These are phyloP conservation scores for Malus hybrid DNA, from an alignment of 331 rosid genomes.

Conservation along the genomic window DNA sequence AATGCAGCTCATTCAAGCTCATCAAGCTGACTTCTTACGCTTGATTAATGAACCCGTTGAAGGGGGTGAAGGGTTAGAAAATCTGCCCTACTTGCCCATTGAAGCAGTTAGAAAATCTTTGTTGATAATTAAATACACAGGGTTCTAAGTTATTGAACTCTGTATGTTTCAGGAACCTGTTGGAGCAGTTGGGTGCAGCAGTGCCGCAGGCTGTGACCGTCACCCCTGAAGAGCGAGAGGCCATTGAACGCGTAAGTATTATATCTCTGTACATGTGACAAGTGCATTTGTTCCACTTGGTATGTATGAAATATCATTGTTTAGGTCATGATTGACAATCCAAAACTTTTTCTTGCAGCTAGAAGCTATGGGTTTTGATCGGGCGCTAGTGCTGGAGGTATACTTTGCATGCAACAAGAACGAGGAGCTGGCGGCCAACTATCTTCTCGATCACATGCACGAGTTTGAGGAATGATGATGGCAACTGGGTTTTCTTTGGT, in stretches of 20 bases:
- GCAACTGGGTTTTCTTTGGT: neutral
- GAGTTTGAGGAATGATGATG: slow-evolving; percentile 55
- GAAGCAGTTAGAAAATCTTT: neutral
- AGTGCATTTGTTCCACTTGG: neutral
- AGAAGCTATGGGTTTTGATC: slow-evolving; percentile 81
- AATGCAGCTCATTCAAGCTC: slow-evolving; percentile 63
- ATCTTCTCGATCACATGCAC: slow-evolving; percentile 66
- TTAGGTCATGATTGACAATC: neutral
- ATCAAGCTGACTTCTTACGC: slow-evolving; percentile 63
- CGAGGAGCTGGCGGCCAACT: slow-evolving; percentile 87
- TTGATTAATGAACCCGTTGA: slow-evolving; percentile 68
- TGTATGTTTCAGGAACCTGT: slow-evolving; percentile 37
- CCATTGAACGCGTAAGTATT: slow-evolving; percentile 63
- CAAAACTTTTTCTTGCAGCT: slow-evolving; percentile 35
- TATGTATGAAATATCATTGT: neutral
- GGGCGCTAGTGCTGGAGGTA: slow-evolving; percentile 69
- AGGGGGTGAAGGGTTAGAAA: slow-evolving; percentile 61
- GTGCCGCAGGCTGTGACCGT: slow-evolving; percentile 54
- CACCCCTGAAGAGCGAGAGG: slow-evolving; percentile 70
- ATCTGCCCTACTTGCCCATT: neutral
- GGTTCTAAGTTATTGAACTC: slow-evolving; percentile 12
- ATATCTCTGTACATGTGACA: neutral
- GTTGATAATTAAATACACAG: neutral
- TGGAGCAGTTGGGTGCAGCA: slow-evolving; percentile 40
- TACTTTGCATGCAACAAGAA: slow-evolving; percentile 84